phyloP scores from a whole-genome alignment of 345 rosid genomes.

The Salix viminalis region DNA sequence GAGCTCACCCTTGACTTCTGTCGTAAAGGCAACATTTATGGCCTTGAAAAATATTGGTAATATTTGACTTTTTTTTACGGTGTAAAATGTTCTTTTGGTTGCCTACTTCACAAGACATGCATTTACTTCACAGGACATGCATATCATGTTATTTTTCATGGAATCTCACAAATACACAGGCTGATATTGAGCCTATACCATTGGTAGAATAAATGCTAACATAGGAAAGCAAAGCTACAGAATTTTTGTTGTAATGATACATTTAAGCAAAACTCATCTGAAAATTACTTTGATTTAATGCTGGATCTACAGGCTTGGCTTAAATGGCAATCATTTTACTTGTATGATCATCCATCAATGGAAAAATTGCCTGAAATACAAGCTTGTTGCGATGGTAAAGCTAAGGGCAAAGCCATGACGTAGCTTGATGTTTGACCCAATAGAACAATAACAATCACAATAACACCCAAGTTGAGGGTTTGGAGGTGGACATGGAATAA shows the following conservation, averaged over 20 bases:
- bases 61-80: not conserved
- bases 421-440: not conserved
- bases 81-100: not conserved
- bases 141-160: not conserved
- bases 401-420: not conserved
- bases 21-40: slow-evolving; percentile 71
- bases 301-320: not conserved
- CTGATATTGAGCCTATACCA: not conserved
- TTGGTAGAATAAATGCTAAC: not conserved
- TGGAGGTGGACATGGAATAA: not conserved
- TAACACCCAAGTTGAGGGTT: not conserved
- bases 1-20: slow-evolving; percentile 75
- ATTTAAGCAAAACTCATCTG: not conserved
- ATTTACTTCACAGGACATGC: not conserved
- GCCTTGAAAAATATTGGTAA: slow-evolving; percentile 97
- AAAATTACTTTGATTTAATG: not conserved
- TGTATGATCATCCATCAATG: not conserved
- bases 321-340: not conserved
- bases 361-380: not conserved
- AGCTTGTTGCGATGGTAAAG: not conserved
- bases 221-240: not conserved
- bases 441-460: not conserved
- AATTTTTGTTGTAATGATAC: not conserved
- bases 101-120: not conserved
- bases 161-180: not conserved